Evolutionary conservation across 768 basidiomycete species (phyloP).

Genomic region (Tulasnella sp.): DNA sequence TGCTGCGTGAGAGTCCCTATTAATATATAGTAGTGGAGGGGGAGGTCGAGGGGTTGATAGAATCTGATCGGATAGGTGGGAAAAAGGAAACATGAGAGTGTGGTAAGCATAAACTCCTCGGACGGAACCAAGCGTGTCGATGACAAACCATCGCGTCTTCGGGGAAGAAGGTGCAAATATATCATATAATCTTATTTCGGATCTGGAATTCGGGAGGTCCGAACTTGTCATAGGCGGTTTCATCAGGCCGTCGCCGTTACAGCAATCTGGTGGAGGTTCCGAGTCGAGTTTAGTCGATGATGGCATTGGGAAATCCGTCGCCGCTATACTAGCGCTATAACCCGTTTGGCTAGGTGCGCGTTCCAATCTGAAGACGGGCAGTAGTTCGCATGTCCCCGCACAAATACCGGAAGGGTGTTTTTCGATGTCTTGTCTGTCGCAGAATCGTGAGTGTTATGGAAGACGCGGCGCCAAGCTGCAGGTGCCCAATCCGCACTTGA

Average conservation of each 20-base stretch:
- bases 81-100: background rate
- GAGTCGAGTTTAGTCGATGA: background rate
- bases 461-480: background rate
- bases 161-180: background rate
- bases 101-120: constrained; percentile 1
- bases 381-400: background rate
- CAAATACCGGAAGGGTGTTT: background rate
- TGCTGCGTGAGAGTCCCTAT: background rate
- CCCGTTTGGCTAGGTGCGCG: no score
- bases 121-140: background rate
- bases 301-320: background rate
- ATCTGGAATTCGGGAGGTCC: background rate
- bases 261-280: background rate
- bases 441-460: background rate
- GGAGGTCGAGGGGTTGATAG: background rate
- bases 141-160: background rate
- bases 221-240: background rate
- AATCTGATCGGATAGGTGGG: background rate
- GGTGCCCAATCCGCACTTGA: background rate
- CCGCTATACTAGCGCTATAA: no score
- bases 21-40: background rate
- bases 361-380: no score
- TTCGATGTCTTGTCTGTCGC: background rate
- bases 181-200: background rate
- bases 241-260: background rate